Base-by-base conservation (phyloP, 2,329 filamentous ascomycete genomes). In the Paracamarosporium sp. region DNA sequence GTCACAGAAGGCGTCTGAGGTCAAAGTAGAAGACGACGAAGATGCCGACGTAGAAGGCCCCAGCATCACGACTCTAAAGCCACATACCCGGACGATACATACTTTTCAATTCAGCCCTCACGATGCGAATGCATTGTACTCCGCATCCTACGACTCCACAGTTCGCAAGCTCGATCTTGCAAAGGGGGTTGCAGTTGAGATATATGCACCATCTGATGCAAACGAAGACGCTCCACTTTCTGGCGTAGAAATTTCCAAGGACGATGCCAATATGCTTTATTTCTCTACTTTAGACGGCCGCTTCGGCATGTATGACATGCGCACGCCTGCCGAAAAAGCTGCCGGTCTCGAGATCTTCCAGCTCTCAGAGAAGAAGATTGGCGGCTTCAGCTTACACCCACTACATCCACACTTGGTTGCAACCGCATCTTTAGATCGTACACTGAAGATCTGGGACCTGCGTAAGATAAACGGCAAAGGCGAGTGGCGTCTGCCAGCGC, bases 301-400 rank as follows among this genome's bases (percentile, higher is more conserved):
- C 0, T 88, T 98, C 27, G 93, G 93, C 0, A 88, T 90, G 1
- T 88, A 95, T 69, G 95, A 99, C 69, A 83, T 90, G 53, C 87
- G 94, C 7, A 83, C 85, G 0, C 77, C 79, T 0, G 76, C 83
- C 0, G 78, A 78, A 6, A 82, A 86, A 2, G 83, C 85, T 0
- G 69, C 68, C 1, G 73, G 72, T 2, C 66, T 78, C 0, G 86
- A 92, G 15, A 80, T 90, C 1, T 96, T 92, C 85, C 83, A 86
- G 8, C 80, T 98, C 0, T 90, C 89, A 0, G 93, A 96, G 52
- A 93, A 96, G 75, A 99, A 99, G 72, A 97, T 99, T 53, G 95
- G 95, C 17, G 95, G 95, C 0, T 98, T 98, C 76, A 90, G 89
- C 0, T 77, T 97, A 1, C 89, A 96, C 67, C 94, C 95, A 0